Evolutionary conservation across 495 filamentous ascomycete genomes (phyloP), one percentile per base, ranked within the genome.

Genomic region (Neurospora intermedia): DNA sequence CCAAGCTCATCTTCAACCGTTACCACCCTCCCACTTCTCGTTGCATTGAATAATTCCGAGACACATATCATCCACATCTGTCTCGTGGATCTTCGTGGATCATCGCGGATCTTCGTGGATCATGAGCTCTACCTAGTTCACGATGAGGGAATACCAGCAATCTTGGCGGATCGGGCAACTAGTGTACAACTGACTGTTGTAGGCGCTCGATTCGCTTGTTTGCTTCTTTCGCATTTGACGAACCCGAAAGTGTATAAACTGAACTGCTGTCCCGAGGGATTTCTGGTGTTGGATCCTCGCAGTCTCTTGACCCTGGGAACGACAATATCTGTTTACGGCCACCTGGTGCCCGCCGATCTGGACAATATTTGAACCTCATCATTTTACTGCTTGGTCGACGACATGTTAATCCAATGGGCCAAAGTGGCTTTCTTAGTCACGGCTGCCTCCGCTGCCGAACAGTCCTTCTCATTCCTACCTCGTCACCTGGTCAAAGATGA

Each of bases 351-450:
- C 54, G 15, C 54, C 54, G 27, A 66, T 7, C 18, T 38, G 54
- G 23, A 31, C 6, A 31, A 18, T 1, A 35, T 9, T 35, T 66
- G 54, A 66, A 15, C 54, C 54, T 35, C 54, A 31, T 15, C 31
- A 62, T 15, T 27, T 10, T 46, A n/a, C 18, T 46, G 13, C 23
- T 62, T 13, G 27, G 54, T 3, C 27, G 27, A 18, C 54, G 18
- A 38, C 23, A 62, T 66, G 75, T 69, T 70, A 10, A 8, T 71
- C 23, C 5, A 5, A 13, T 77, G 76, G 76, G 71, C 48, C 41
- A 69, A 66, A 59, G 71, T 71, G 69, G 72, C 54, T 18, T 41
- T 39, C 10, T n/a, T 72, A 62, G 74, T 74, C 45, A 72, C 70
- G 59, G 45, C 71, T n/a, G 70, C 71, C 9, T 48, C n/a, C 43